Percentiles rank a stretch among this genome's conserved stretches.
Evolutionary conservation across 169 alveolate species (phyloP).

Genomic region (Cytauxzoon felis): DNA sequence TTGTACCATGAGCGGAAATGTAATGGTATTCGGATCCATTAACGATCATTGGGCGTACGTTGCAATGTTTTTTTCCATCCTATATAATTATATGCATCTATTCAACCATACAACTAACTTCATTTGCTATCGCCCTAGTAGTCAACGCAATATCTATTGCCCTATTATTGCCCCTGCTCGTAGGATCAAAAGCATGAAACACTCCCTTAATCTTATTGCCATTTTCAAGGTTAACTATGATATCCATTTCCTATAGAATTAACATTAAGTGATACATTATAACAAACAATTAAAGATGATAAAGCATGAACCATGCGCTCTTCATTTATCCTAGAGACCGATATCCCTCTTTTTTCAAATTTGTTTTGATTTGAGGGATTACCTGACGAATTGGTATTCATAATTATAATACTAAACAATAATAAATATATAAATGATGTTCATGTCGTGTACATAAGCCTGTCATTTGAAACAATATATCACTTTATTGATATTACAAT

Average conservation of each 20-base stretch:
- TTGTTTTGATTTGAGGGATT: background rate
- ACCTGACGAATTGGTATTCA: constrained; percentile 1
- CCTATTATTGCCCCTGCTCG: constrained; percentile 7
- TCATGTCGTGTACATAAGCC: too few relatives aligned
- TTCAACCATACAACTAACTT: background rate
- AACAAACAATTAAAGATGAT: constrained; percentile 32
- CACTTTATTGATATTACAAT: too few relatives aligned
- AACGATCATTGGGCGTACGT: constrained; percentile 6
- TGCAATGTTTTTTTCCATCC: background rate
- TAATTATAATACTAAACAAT: too few relatives aligned
- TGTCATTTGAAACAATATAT: too few relatives aligned
- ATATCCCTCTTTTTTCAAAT: constrained; percentile 1
- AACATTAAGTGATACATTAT: background rate
- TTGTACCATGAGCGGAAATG: constrained; percentile 16
- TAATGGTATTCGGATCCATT: constrained; percentile 41
- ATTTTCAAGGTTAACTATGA: constrained; percentile 24
- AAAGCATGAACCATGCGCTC: constrained; percentile 53
- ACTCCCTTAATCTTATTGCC: constrained; percentile 27
- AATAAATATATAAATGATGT: too few relatives aligned
- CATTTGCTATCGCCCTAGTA: background rate
- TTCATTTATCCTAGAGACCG: constrained; percentile 27
- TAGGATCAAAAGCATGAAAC: constrained; percentile 38
- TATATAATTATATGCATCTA: background rate
- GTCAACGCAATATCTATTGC: constrained; percentile 42
- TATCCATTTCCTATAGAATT: constrained; percentile 39